These are phyloP conservation scores for Tetrahymena malaccensis DNA, from an alignment of 73 alveolate species.

Conservation along the genomic window DNA sequence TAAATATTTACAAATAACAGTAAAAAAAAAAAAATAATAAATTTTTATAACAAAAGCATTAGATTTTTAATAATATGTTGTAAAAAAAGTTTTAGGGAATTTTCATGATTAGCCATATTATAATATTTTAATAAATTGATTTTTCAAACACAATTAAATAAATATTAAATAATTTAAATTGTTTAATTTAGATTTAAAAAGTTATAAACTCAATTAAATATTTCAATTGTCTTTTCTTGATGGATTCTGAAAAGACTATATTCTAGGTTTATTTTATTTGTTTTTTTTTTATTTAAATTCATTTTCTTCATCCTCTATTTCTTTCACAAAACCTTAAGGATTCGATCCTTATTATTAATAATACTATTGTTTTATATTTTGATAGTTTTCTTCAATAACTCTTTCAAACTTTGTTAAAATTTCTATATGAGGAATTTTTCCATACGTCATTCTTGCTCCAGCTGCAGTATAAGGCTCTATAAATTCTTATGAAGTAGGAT, in stretches of 20 bases:
- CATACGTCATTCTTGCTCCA: not conserved
- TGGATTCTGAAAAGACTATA: not conserved
- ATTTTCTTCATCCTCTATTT: not conserved
- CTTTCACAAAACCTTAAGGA: not conserved
- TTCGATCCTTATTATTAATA: not conserved
- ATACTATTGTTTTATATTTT: not conserved
- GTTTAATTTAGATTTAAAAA: too few species aligned
- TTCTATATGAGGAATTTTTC: not conserved
- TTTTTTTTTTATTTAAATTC: not conserved
- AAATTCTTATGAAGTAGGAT: conserved; percentile 22
- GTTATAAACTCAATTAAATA: too few species aligned
- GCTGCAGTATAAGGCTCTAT: not conserved
- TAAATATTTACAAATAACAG: too few species aligned
- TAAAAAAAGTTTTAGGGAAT: too few species aligned
- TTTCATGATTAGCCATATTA: too few species aligned
- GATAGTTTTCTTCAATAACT: not conserved
- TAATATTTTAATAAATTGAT: too few species aligned
- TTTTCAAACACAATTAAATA: too few species aligned
- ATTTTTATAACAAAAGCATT: too few species aligned
- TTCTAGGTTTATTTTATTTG: not conserved
- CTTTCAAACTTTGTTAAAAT: not conserved
- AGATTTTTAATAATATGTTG: too few species aligned
- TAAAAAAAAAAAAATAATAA: too few species aligned
- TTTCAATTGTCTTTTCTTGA: not conserved
- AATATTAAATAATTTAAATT: too few species aligned